Evolutionary conservation across 805 yeast species (phyloP).

Genomic region (Saccharomycopsis microspora): DNA sequence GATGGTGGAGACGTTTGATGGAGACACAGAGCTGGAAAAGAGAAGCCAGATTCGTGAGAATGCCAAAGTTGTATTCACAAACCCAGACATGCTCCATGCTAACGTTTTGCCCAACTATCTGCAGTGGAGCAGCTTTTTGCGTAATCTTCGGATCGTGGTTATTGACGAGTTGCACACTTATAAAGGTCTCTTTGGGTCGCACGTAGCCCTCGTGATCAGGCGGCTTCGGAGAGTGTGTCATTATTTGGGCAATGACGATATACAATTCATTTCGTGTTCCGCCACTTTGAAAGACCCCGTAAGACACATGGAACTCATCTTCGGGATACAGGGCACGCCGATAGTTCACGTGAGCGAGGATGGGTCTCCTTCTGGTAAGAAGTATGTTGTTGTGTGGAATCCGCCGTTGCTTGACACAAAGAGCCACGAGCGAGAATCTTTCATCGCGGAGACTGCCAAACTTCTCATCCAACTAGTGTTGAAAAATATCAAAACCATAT

Average conservation of each 20-base stretch:
- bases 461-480: slow-evolving; percentile 55
- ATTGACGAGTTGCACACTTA: slow-evolving; percentile 84
- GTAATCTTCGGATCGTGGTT: slow-evolving; percentile 57
- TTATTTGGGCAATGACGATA: slow-evolving; percentile 36
- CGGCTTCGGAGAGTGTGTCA: slow-evolving; percentile 59
- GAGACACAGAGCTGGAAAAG: slow-evolving; percentile 64
- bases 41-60: slow-evolving; percentile 43
- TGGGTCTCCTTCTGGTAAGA: slow-evolving; percentile 82
- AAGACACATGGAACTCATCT: slow-evolving; percentile 59
- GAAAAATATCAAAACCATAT: slow-evolving; percentile 66
- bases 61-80: slow-evolving; percentile 80
- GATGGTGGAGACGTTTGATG: slow-evolving; percentile 77
- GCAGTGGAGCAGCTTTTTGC: slow-evolving; percentile 61
- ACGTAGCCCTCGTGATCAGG: slow-evolving; percentile 78
- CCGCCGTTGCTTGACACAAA: slow-evolving; percentile 59
- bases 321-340: slow-evolving; percentile 38
- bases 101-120: slow-evolving; percentile 71
- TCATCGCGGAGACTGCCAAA: slow-evolving; percentile 67
- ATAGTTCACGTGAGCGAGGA: slow-evolving; percentile 57
- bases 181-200: slow-evolving; percentile 85
- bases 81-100: slow-evolving; percentile 89
- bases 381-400: slow-evolving; percentile 71
- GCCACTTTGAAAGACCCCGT: slow-evolving; percentile 80
- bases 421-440: slow-evolving; percentile 52
- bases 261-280: slow-evolving; percentile 79